phyloP scores from a whole-genome alignment of 2,329 filamentous ascomycete genomes.

The Aureobasidium musti region DNA sequence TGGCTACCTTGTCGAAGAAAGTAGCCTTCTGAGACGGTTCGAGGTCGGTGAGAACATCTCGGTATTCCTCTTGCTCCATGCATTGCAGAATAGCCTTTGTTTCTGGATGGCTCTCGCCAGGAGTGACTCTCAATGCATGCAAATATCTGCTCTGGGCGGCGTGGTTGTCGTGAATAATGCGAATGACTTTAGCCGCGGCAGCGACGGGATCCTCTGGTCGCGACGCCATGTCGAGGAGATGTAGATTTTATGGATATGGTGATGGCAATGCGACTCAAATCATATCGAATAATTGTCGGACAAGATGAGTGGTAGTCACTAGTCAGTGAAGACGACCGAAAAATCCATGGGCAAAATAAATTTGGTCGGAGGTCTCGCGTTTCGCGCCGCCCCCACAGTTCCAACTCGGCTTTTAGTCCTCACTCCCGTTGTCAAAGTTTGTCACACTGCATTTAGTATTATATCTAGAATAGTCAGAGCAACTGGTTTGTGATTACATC shows the following conservation, averaged over 20 bases:
- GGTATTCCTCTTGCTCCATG: slow-evolving; percentile 28
- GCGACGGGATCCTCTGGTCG: not conserved
- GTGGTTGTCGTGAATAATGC: slow-evolving; percentile 19
- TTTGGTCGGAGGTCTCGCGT: not conserved
- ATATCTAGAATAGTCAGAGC: not conserved
- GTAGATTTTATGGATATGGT: not conserved
- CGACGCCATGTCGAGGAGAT: slow-evolving; percentile 10
- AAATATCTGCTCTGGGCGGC: slow-evolving; percentile 17
- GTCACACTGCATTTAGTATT: not conserved
- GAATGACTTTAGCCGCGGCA: slow-evolving; percentile 25
- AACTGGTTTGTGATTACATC: too few species aligned
- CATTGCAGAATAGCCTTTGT: not conserved
- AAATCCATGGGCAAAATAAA: slow-evolving; percentile 15
- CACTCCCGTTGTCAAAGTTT: not conserved
- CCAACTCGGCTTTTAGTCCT: not conserved
- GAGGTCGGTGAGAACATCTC: slow-evolving; percentile 28
- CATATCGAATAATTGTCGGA: not conserved
- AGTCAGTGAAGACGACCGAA: not conserved
- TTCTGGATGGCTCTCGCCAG: not conserved
- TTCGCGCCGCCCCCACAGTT: slow-evolving; percentile 14
- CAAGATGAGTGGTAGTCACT: not conserved
- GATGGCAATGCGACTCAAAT: not conserved
- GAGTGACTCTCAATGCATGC: not conserved
- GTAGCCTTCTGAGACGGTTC: slow-evolving; percentile 15
- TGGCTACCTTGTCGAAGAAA: slow-evolving; percentile 21